These are phyloP conservation scores for Begonia fuchsioides DNA, from an alignment of 306 rosid genomes.

Conservation along the genomic window DNA sequence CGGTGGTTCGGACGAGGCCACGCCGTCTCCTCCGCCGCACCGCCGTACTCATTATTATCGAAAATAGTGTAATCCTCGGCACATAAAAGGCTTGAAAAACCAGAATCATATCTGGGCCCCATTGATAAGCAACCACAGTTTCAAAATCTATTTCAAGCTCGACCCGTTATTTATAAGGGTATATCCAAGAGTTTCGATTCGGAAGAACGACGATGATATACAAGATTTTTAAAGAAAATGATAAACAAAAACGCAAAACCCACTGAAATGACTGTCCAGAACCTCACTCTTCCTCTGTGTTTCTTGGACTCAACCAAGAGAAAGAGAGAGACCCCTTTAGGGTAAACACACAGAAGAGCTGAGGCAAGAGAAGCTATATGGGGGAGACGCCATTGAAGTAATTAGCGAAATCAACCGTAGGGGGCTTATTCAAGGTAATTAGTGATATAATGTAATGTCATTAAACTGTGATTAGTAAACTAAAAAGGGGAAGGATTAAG, in stretches of 20 bases:
- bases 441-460: too few species aligned
- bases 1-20: constrained; percentile 23
- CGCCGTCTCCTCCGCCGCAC: constrained; percentile 17
- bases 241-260: neutral
- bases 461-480: too few species aligned
- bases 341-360: constrained; percentile 24
- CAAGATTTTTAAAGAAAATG: neutral
- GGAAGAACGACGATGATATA: neutral
- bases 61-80: constrained; percentile 50
- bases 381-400: neutral
- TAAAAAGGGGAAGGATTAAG: too few species aligned
- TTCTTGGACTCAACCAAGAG: constrained; percentile 23
- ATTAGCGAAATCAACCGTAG: constrained; percentile 4
- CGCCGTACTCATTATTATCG: constrained; percentile 34
- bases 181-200: neutral
- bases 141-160: neutral
- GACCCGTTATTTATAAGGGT: neutral
- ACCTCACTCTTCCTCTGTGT: neutral
- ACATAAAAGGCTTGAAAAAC: constrained; percentile 67
- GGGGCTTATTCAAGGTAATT: too few species aligned
- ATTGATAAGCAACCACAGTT: constrained; percentile 15
- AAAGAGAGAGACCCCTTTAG: constrained; percentile 41
- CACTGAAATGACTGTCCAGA: neutral
- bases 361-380: constrained; percentile 14
- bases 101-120: constrained; percentile 83